phyloP scores from a whole-genome alignment of 306 rosid species.

The Begonia fuchsioides region DNA sequence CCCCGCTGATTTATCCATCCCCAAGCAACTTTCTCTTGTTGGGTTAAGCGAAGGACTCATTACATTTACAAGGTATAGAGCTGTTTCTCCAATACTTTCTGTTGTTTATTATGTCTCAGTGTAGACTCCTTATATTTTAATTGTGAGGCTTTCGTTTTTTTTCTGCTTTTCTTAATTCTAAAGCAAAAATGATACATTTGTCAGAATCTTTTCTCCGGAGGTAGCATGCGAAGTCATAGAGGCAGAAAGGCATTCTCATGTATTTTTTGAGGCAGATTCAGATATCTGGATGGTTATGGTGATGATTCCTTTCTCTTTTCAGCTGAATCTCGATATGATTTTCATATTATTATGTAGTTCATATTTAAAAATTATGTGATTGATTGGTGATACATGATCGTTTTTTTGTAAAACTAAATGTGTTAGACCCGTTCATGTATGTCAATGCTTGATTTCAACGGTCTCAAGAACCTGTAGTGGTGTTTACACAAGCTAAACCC shows the following conservation, averaged over 20 bases:
- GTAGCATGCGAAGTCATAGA: conserved; percentile 81
- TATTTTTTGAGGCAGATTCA: conserved; percentile 70
- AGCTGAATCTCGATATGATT: background rate
- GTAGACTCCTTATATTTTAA: too few relatives aligned
- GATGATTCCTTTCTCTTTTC: background rate
- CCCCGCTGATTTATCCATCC: conserved; percentile 70
- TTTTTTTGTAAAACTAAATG: too few relatives aligned
- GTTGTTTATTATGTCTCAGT: background rate
- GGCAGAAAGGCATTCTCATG: conserved; percentile 74
- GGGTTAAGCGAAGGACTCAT: conserved; percentile 98
- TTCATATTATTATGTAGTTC: background rate
- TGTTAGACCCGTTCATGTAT: too few relatives aligned
- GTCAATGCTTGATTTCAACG: too few relatives aligned
- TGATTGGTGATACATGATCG: conserved; percentile 28
- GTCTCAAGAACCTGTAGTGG: too few relatives aligned
- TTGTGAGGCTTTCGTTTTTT: background rate
- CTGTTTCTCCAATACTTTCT: background rate
- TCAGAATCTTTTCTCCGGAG: conserved; percentile 88
- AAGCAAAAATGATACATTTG: conserved; percentile 3
- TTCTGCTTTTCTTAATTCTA: background rate
- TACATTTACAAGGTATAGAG: conserved; percentile 74
- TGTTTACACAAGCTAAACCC: background rate
- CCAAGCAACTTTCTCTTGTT: conserved; percentile 69
- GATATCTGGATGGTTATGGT: conserved; percentile 98
- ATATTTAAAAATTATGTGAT: too few relatives aligned